Evolutionary conservation across 2,329 filamentous ascomycete genomes (phyloP), one percentile per base, ranked within the genome.

Genomic region (Grosmannia huntii): DNA sequence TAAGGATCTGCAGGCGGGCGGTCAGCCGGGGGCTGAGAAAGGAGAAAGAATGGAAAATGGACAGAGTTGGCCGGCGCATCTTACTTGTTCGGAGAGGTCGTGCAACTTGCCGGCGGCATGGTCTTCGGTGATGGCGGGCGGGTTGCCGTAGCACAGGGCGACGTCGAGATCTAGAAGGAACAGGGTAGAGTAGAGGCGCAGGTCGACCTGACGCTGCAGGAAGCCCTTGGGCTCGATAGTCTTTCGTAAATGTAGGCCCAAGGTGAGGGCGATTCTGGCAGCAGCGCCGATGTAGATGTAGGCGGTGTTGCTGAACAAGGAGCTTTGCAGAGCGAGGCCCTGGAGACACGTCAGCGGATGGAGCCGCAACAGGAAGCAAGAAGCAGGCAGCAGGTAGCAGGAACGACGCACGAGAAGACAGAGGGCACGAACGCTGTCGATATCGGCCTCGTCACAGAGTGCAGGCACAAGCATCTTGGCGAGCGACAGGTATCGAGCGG

Each of bases 241-340:
- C 3, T 62, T 61, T n/a, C 62, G 60, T 12, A 66, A 59, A 46
- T 66, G 65, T 16, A 67, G 59, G 5, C 65, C 65, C 3, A 67
- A 60, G 7, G 64, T 66, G 33, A 64, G 64, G 5, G 66, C 64
- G 10, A 67, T 67, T 4, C 65, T 61, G 1, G 65, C 61, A 1
- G 66, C 66, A 3, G 65, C 62, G 16, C 66, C 65, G 23, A 67
- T 60, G 38, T 67, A 67, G 19, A 67, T 60, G 51, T 66, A 66
- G 9, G 66, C 65, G 21, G 64, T 66, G 57, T 65, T 65, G 50
- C 57, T 64, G 52, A 58, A 62, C 61, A 66, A 63, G 56, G 62
- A 63, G 55, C 65, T 66, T 57, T 66, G 62, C 46, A 65, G 53
- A 5, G 65, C 62, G 6, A 67, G 62, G 7, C 55, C 60, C 61